These are phyloP conservation scores for Punica granatum DNA, from an alignment of 345 rosid species.

Conservation along the genomic window DNA sequence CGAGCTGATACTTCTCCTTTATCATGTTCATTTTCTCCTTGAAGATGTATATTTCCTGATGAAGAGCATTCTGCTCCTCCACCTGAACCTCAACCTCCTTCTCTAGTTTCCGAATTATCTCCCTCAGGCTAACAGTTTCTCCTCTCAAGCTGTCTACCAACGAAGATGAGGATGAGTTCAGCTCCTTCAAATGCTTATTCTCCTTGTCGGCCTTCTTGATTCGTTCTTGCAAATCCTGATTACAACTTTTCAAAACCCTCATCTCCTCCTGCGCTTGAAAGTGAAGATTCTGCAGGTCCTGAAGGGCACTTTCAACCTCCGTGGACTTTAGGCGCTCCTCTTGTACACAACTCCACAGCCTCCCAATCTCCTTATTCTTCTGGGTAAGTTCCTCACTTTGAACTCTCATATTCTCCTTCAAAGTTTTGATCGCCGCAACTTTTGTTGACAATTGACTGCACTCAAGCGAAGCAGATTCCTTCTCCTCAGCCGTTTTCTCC, in stretches of 20 bases:
- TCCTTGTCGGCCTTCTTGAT: constrained; percentile 37
- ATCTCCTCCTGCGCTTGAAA: constrained; percentile 89
- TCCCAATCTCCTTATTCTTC: constrained; percentile 79
- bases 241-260: constrained; percentile 33
- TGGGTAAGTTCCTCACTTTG: constrained; percentile 72
- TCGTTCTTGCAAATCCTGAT: constrained; percentile 2
- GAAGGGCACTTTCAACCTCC: constrained; percentile 88
- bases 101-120: constrained; percentile 72
- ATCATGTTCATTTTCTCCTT: constrained; percentile 70
- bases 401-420: constrained; percentile 46
- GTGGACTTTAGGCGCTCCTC: constrained; percentile 69
- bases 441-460: constrained; percentile 65
- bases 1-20: constrained; percentile 47
- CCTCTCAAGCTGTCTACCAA: constrained; percentile 55
- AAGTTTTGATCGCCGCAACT: constrained; percentile 58
- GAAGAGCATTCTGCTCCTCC: constrained; percentile 77
- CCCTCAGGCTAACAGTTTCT: constrained; percentile 50
- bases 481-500: constrained; percentile 48
- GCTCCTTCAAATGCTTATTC: constrained; percentile 47
- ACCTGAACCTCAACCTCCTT: constrained; percentile 67
- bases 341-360: constrained; percentile 74
- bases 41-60: constrained; percentile 85
- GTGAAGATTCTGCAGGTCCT: constrained; percentile 74
- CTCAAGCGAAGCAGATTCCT: constrained; percentile 53
- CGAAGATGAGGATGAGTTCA: constrained; percentile 58